A percentile compares a stretch with the other conserved stretches of the same genome.
These are phyloP conservation scores for Pyropia haitanensis DNA, from an alignment of 23 red algal genomes.

Conservation along the genomic window DNA sequence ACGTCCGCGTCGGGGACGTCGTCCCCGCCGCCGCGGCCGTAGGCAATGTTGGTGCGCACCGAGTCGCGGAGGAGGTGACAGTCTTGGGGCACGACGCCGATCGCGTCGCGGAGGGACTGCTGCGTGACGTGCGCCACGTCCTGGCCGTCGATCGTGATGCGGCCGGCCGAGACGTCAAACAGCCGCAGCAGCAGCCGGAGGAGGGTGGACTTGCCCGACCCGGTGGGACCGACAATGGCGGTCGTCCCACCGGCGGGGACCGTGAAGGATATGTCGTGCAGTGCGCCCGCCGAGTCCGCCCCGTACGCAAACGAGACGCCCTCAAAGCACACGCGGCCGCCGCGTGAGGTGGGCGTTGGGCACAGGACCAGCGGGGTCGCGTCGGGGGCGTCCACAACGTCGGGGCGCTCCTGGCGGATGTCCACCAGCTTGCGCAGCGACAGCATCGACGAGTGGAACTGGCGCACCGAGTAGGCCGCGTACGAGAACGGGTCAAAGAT, in stretches of 20 bases:
- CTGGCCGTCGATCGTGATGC: too few species aligned
- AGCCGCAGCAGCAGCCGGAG: conserved; percentile 63
- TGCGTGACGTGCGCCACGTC: conserved; percentile 50
- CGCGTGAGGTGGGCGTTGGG: too few species aligned
- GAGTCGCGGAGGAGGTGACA: conserved; percentile 74
- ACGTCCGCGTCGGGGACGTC: conserved; percentile 30
- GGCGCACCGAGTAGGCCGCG: too few species aligned
- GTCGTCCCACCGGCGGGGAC: conserved; percentile 62
- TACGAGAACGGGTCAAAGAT: too few species aligned
- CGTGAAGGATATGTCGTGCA: conserved; percentile 56
- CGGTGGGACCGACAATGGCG: conserved; percentile 80
- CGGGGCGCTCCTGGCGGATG: too few species aligned
- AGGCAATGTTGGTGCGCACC: conserved; percentile 64
- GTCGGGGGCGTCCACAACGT: too few species aligned
- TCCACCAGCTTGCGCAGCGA: too few species aligned
- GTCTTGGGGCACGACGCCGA: conserved; percentile 79
- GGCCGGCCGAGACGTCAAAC: conserved; percentile 70
- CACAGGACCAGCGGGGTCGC: too few species aligned
- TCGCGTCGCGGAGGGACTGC: conserved; percentile 45
- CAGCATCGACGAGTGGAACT: too few species aligned
- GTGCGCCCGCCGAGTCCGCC: neutral
- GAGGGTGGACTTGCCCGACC: conserved; percentile 72
- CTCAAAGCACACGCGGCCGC: conserved; percentile 60
- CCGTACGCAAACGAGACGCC: conserved; percentile 65
- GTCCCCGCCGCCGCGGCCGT: conserved; percentile 14